A percentile compares a stretch with the other conserved stretches of the same genome.
These are phyloP conservation scores for Colletotrichum coccodes DNA, from an alignment of 2,329 filamentous ascomycete genomes.

Conservation along the genomic window DNA sequence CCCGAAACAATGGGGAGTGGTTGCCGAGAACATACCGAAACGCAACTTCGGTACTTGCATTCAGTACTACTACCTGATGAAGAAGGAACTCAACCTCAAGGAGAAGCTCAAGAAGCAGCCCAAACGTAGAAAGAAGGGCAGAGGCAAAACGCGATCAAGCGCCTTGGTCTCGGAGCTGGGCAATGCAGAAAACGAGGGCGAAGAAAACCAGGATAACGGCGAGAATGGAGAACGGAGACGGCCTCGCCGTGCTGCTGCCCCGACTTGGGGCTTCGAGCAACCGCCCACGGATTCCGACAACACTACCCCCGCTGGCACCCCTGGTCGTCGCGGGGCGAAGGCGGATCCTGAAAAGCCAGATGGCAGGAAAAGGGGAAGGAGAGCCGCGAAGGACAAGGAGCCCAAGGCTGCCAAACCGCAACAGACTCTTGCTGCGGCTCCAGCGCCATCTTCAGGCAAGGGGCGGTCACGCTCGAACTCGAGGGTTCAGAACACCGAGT, in stretches of 20 bases:
- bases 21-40: slow-evolving; percentile 73
- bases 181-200: slow-evolving; percentile 66
- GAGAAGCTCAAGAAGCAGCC: slow-evolving; percentile 77
- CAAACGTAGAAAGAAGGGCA: slow-evolving; percentile 59
- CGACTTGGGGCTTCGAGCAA: slow-evolving; percentile 76
- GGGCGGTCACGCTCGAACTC: slow-evolving; percentile 66
- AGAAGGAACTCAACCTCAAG: slow-evolving; percentile 79
- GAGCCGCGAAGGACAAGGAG: slow-evolving; percentile 52
- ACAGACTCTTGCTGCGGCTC: slow-evolving; percentile 55
- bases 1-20: slow-evolving; percentile 85
- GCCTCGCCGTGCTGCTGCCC: slow-evolving; percentile 74
- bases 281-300: slow-evolving; percentile 68
- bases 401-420: slow-evolving; percentile 50
- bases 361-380: slow-evolving; percentile 52
- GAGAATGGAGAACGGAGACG: slow-evolving; percentile 70
- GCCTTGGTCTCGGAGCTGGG: slow-evolving; percentile 75
- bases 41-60: slow-evolving; percentile 84
- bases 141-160: slow-evolving; percentile 69
- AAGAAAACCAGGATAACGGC: slow-evolving; percentile 65
- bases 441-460: slow-evolving; percentile 51
- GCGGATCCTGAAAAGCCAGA: slow-evolving; percentile 54
- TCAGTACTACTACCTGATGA: slow-evolving; percentile 87
- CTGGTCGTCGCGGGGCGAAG: slow-evolving; percentile 62
- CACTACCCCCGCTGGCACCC: slow-evolving; percentile 66
- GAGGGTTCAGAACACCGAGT: slow-evolving; percentile 56